Conservation (phyloP, 192 early-diverging fungal species). For the Dissophora globulifera region DNA sequence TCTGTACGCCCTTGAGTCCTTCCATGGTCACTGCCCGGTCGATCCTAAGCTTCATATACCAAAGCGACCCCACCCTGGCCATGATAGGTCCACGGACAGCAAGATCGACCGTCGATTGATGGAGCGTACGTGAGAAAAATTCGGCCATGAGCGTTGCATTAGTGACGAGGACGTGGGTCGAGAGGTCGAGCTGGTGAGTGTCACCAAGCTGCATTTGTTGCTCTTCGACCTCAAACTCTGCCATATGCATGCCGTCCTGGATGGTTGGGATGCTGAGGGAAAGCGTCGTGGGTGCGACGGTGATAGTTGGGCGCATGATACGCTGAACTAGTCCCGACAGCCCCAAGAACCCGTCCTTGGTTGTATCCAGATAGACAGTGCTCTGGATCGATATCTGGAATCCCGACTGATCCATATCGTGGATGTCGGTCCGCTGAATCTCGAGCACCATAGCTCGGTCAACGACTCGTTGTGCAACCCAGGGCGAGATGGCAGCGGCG, state of each 20-base stretch:
- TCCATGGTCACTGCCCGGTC: slow-evolving; percentile 21
- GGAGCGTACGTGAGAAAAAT: slow-evolving; percentile 24
- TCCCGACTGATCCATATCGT: slow-evolving; percentile 40
- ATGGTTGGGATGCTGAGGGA: slow-evolving; percentile 6
- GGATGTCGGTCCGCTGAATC: slow-evolving; percentile 33
- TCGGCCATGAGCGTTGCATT: slow-evolving; percentile 40
- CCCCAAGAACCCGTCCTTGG: slow-evolving; percentile 35
- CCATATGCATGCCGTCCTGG: slow-evolving; percentile 20
- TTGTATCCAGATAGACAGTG: slow-evolving; percentile 19
- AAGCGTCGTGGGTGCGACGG: slow-evolving; percentile 22
- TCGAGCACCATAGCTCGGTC: slow-evolving; percentile 38
- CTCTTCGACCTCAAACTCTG: slow-evolving; percentile 28
- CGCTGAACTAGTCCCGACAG: slow-evolving; percentile 11
- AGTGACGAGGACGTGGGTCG: slow-evolving; percentile 29
- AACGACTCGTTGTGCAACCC: slow-evolving; percentile 33
- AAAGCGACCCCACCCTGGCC: slow-evolving; percentile 28
- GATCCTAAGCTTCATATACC: slow-evolving; percentile 31
- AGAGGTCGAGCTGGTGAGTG: slow-evolving; percentile 17
- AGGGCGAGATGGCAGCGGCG: slow-evolving; percentile 3
- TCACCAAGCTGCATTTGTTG: slow-evolving; percentile 37
- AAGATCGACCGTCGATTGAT: slow-evolving; percentile 20
- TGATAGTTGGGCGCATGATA: slow-evolving; percentile 23
- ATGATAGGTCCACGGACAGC: slow-evolving; percentile 22
- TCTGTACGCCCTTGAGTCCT: slow-evolving; percentile 34
- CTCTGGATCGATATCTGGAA: slow-evolving; percentile 41